Evolutionary conservation across 208 protist genomes (phyloP), one percentile per base, ranked within the genome.

Genomic region (Naegleria fowleri): DNA sequence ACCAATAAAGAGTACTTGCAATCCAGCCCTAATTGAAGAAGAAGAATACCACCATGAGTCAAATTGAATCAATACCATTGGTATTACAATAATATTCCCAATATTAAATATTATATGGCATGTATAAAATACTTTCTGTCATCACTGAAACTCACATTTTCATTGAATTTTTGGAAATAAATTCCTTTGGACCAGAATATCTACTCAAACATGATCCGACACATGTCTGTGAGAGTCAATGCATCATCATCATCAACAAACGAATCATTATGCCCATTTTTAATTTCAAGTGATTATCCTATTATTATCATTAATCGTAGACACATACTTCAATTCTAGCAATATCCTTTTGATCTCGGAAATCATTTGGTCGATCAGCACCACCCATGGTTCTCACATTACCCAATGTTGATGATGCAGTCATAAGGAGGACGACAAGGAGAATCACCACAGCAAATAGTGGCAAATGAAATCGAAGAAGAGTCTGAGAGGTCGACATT

Each of bases 271-370:
- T 58, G 51, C 51, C 5, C 51, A 58, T 58, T 15, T 19, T 58
- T 58, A 58, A 58, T 19, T 19, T 58, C 9, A 58, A 19, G 5
- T 58, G 9, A 58, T 15, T 19, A 5, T 5, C 15, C 15, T 19
- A 58, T 58, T 58, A 58, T 58, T 58, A 58, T 19, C 51, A 67
- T 22, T 67, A 67, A 67, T 29, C 19, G 2, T 29, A 13, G 19
- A 67, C 11, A 67, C 55, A 29, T 67, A 67, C 55, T 83, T 83
- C 75, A 83, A 85, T 85, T 85, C 79, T 85, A 43, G 79, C 79
- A 39, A 85, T 43, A 43, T 85, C 79, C 25, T 85, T 85, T 85
- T 85, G 79, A 25, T 85, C 79, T 43, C 22, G 5, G 9, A 85
- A 43, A 36, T 79, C 22, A 67, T 67, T 36, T 43, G 79, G 79